Evolutionary conservation across 306 rosid species (phyloP), one percentile per base, ranked within the genome.

Genomic region (Casuarina equisetifolia): DNA sequence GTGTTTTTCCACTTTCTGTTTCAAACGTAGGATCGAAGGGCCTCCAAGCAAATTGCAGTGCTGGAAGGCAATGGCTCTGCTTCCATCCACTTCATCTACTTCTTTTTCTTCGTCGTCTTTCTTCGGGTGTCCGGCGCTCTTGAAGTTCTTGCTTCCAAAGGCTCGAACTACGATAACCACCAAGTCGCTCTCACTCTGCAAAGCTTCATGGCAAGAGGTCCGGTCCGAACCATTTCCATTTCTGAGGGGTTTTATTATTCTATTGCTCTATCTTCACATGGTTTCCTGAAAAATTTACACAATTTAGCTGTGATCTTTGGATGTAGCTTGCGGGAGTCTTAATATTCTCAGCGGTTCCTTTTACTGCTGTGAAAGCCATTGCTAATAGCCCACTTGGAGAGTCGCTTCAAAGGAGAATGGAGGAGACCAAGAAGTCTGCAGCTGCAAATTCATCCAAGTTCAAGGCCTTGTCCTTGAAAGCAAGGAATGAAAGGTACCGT

Each of bases 141-240:
- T 11, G n/a, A 72, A 51, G 20, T 38, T 35, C 49, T 82, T 11
- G 67, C 20, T 77, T 76, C 72, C 77, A 1, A 75, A 74, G 75
- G 74, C 67, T 46, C 82, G 61, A 20, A 77, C 39, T 68, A 19
- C 10, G 57, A 76, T 48, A 44, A 38, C 74, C 52, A 1, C 75
- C 51, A 38, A 73, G 53, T 80, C 36, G 13, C 67, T 72, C 58
- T 82, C 78, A 46, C 51, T 74, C 74, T 79, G 82, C 89, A 88
- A 49, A 78, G 95, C 97, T 82, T 92, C 98, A 15, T 94, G 93
- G 97, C 91, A 90, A 86, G 98, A 94, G 97, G 98, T 94, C 17
- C 39, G 76, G 76, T 67, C 38, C 10, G 45, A n/a, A 63, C 76
- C 67, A 39, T 70, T 51, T 72, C 54, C 45, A 1, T 67, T 32